Evolutionary conservation across 2,329 filamentous ascomycete species (phyloP).

Genomic region (Drechslerella dactyloides): DNA sequence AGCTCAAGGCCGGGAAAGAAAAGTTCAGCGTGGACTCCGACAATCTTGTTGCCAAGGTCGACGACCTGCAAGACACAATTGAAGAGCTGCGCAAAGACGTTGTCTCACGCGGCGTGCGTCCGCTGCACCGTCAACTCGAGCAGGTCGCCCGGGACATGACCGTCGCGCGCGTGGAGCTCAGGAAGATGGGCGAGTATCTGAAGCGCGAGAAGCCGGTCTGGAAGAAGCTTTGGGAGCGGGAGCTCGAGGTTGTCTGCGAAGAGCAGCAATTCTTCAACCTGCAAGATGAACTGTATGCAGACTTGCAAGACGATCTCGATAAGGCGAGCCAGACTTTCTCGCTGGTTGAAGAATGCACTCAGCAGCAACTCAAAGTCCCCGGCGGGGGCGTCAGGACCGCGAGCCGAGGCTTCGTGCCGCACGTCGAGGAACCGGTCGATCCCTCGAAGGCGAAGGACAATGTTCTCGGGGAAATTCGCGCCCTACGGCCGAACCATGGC

Average conservation of each 20-base stretch:
- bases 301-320: conserved; percentile 91
- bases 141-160: conserved; percentile 86
- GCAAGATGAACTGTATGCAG: conserved; percentile 92
- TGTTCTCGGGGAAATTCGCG: conserved; percentile 89
- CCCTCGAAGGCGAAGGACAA: conserved; percentile 85
- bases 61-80: conserved; percentile 95
- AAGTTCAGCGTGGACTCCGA: conserved; percentile 85
- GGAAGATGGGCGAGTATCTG: conserved; percentile 92
- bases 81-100: conserved; percentile 98
- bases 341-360: conserved; percentile 96
- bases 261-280: conserved; percentile 93
- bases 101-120: conserved; percentile 87
- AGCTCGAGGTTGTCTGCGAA: conserved; percentile 92
- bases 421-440: conserved; percentile 65
- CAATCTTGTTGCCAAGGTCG: conserved; percentile 85
- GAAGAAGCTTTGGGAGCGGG: conserved; percentile 99
- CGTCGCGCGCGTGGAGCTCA: conserved; percentile 79
- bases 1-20: conserved; percentile 80
- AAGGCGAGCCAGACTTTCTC: conserved; percentile 93
- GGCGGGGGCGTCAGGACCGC: conserved; percentile 61
- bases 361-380: conserved; percentile 83
- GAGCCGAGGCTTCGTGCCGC: conserved; percentile 62
- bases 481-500: conserved; percentile 92
- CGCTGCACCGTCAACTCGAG: conserved; percentile 87
- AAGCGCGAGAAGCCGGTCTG: conserved; percentile 91